Evolutionary conservation across 2,329 filamentous ascomycete species (phyloP).

Genomic region (Microthyrium microscopicum): DNA sequence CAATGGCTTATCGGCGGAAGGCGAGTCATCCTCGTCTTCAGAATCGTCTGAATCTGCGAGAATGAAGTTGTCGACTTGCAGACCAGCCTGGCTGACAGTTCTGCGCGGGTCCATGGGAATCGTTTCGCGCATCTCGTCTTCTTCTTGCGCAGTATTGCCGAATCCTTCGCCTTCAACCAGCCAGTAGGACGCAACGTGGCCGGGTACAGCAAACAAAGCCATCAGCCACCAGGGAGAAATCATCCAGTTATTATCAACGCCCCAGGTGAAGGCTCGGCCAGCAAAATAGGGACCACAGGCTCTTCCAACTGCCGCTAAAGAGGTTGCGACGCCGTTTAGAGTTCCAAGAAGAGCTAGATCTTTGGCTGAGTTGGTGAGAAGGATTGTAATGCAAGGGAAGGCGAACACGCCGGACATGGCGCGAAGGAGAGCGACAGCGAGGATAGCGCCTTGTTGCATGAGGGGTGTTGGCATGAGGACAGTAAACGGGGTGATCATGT

Average conservation of each 20-base stretch:
- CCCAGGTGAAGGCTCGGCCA: constrained; percentile 7
- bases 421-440: constrained; percentile 39
- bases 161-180: constrained; percentile 2
- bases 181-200: constrained; percentile 6
- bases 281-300: constrained; percentile 4
- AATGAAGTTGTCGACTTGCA: no score
- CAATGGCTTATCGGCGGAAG: no score
- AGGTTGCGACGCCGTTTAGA: constrained; percentile 7
- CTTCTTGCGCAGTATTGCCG: constrained; percentile 1
- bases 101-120: no score
- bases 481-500: constrained; percentile 65
- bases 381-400: constrained; percentile 6
- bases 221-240: constrained; percentile 4
- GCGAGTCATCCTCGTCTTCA: no score
- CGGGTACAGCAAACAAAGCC: constrained; percentile 2
- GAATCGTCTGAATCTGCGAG: no score
- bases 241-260: constrained; percentile 1
- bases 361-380: constrained; percentile 7
- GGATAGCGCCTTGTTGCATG: constrained; percentile 37
- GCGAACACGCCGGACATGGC: constrained; percentile 5
- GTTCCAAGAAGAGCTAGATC: constrained; percentile 5
- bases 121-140: background rate
- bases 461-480: constrained; percentile 38
- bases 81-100: no score
- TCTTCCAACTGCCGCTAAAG: constrained; percentile 6